Percentiles rank a stretch among this genome's conserved stretches.
These are phyloP conservation scores for Phanerochaete carnosa DNA, from an alignment of 768 basidiomycete species.

Conservation along the genomic window DNA sequence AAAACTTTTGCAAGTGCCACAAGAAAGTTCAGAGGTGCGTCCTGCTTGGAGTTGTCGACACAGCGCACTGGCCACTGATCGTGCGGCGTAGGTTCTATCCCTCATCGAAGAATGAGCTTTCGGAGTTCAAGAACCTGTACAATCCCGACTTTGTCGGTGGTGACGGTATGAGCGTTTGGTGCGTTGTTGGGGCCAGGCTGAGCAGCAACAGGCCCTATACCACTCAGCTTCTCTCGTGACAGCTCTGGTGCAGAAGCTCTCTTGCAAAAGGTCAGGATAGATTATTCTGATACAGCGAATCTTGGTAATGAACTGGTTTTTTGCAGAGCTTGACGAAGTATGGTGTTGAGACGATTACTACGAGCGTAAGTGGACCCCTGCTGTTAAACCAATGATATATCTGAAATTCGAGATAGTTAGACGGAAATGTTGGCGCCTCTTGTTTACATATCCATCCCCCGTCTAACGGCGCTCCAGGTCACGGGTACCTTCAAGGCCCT, in stretches of 20 bases:
- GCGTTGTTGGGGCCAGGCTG: too few relatives aligned
- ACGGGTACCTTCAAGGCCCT: not conserved
- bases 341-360: not conserved
- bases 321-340: not conserved
- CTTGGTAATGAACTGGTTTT: not conserved
- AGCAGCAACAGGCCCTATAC: not conserved
- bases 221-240: not conserved
- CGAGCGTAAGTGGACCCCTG: too few relatives aligned
- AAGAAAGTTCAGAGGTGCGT: constrained; percentile 1
- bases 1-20: not conserved
- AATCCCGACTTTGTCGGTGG: not conserved
- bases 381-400: too few relatives aligned
- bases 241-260: not conserved
- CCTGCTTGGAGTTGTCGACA: not conserved
- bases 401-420: not conserved
- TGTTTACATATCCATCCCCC: not conserved
- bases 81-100: not conserved
- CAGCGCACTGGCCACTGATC: not conserved
- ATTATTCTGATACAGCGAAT: not conserved
- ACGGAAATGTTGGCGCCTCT: not conserved
- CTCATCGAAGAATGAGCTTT: not conserved
- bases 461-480: not conserved
- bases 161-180: not conserved
- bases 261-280: not conserved
- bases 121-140: not conserved